Evolutionary conservation across 139 green algal genomes (phyloP), one percentile per base, ranked within the genome.

Genomic region (Coccomyxa sp.): DNA sequence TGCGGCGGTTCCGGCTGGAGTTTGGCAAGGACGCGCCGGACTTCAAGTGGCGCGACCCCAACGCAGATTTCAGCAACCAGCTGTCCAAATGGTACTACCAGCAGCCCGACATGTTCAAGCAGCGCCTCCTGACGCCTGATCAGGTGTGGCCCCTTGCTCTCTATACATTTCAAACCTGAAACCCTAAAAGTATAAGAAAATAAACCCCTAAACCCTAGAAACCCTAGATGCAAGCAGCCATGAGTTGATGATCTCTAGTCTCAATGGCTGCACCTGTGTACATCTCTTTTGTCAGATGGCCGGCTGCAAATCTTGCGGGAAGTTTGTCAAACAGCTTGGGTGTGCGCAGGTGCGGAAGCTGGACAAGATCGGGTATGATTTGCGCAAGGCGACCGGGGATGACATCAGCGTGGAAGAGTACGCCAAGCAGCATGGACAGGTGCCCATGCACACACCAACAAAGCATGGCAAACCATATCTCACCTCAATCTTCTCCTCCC

Each of bases 1-100:
- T 83, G 28, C 32, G 84, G 51, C 58, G 84, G 15, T 87, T 82
- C 74, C 84, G 85, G 76, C 80, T 79, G 60, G 84, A 85, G 32
- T 85, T 76, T 58, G 60, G 76, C 15, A 79, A 79, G 76, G 32
- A 83, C 1, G 78, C 79, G 17, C 67, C 84, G n/a, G 79, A 74
- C 13, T n/a, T 82, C 0, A 84, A 80, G 79, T 87, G 84, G 84
- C 66, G 67, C 51, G 79, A 82, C n/a, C 58, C 58, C 13, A 82
- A 63, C n/a, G 80, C 66, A 10, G 84, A 85, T 10, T 87, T 82
- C 59, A 71, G 71, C 67, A 80, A 79, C 67, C 28, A 77, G 10
- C 82, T 87, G 66, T 75, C 84, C 59, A 80, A 77, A 9, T 87
- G 84, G 84, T 87, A 67, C 79, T 74, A 82, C 68, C 14, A 80